Percentiles rank a stretch among this genome's conserved stretches.
Conservation (phyloP, 768 basidiomycete genomes). For the Sarcodon aspratus region DNA sequence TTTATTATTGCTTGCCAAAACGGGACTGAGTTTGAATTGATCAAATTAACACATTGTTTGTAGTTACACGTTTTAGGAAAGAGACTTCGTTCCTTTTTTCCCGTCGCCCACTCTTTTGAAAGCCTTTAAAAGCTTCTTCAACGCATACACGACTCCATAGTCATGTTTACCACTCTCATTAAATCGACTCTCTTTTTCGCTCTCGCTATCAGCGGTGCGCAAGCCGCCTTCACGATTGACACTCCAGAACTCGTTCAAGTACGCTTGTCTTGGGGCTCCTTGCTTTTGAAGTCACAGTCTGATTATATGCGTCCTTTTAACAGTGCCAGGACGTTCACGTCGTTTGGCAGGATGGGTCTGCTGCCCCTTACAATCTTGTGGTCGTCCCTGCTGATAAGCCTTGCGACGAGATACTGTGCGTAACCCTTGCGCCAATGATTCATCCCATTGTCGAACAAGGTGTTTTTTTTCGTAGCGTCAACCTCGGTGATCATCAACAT, state of each 20-base stretch:
- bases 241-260: constrained; percentile 48
- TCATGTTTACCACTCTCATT: constrained; percentile 77
- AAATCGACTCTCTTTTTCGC: constrained; percentile 54
- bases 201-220: constrained; percentile 37
- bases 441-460: constrained; percentile 1
- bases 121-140: constrained; percentile 10
- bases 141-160: constrained; percentile 68
- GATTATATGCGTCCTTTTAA: constrained; percentile 3
- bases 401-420: constrained; percentile 54
- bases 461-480: constrained; percentile 28
- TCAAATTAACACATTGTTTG: too few relatives aligned
- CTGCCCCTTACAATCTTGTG: constrained; percentile 46
- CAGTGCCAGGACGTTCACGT: constrained; percentile 45
- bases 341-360: constrained; percentile 34
- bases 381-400: constrained; percentile 38
- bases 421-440: background rate
- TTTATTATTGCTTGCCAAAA: constrained; percentile 4
- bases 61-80: constrained; percentile 8
- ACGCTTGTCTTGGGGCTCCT: constrained; percentile 1
- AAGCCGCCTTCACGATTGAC: constrained; percentile 42
- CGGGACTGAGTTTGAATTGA: background rate
- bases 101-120: constrained; percentile 11
- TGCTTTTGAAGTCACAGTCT: background rate
- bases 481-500: constrained; percentile 39
- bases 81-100: constrained; percentile 17